Evolutionary conservation across 2,329 filamentous ascomycete species (phyloP).

Genomic region (Tetracladium maxilliforme): DNA sequence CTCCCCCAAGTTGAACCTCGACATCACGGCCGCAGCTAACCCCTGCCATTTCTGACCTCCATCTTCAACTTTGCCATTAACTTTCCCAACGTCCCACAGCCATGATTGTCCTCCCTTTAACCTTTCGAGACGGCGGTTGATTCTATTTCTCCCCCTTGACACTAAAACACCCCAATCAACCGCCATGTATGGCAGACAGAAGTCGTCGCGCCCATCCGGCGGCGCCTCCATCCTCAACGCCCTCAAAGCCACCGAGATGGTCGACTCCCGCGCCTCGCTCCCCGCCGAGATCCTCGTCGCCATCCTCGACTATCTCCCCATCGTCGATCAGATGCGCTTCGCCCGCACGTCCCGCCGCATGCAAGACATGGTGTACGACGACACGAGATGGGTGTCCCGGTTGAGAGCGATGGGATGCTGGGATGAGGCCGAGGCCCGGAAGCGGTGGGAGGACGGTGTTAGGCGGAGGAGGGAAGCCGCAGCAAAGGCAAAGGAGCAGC

Average conservation of each 20-base stretch:
- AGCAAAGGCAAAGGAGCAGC: slow-evolving; percentile 24
- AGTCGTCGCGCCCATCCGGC: no score
- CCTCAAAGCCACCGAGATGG: slow-evolving; percentile 67
- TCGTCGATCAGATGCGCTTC: slow-evolving; percentile 73
- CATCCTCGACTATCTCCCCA: slow-evolving; percentile 79
- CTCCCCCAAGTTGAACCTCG: no score
- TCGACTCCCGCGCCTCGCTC: slow-evolving; percentile 62
- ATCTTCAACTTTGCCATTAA: no score
- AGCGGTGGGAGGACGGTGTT: slow-evolving; percentile 61
- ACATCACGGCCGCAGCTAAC: no score
- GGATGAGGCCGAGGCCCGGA: slow-evolving; percentile 78
- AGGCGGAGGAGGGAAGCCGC: slow-evolving; percentile 44
- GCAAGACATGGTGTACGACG: slow-evolving; percentile 98
- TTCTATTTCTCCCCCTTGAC: no score
- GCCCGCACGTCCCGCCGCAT: slow-evolving; percentile 74
- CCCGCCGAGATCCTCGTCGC: slow-evolving; percentile 81
- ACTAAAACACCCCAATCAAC: no score
- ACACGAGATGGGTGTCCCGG: slow-evolving; percentile 83
- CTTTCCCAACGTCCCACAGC: no score
- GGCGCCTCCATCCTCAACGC: slow-evolving; percentile 66
- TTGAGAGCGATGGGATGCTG: slow-evolving; percentile 80
- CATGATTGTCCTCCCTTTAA: no score
- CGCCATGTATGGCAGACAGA: no score
- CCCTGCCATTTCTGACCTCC: no score
- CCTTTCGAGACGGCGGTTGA: no score